Evolutionary conservation across 1,139 yeast genomes (phyloP), one percentile per base, ranked within the genome.

Genomic region (Suhomyces chickasaworum): DNA sequence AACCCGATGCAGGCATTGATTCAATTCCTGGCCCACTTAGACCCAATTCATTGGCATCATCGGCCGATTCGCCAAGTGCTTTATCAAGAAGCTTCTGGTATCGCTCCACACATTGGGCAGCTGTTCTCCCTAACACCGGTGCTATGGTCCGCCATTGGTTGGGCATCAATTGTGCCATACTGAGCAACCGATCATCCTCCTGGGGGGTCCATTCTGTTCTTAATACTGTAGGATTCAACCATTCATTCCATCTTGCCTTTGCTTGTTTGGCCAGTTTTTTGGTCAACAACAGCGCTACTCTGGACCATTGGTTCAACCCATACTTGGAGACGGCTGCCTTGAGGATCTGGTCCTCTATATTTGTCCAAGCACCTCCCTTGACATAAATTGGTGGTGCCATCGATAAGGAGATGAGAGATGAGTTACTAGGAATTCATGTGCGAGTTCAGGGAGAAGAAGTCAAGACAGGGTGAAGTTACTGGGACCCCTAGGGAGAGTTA

Each of bases 61-160:
- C 53, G 2, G 47, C 53, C 3, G 45, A 41, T 9, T 42, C 66
- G 4, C 63, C 64, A 3, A 64, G 63, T 3, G 77, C 80, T 42
- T 78, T 86, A 47, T 84, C 87, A n/a, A 90, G 63, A 25, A 93
- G 71, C 52, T 76, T 77, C 59, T 88, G 95, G 60, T 89, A 93
- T 50, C 98, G 69, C 54, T 90, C 96, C n/a, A 88, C 81, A 66
- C 96, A 89, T 51, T 85, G 89, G 12, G 89, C 83, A 0, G 97
- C 93, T 0, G 98, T 88, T 46, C 97, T 71, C 0, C 93, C 95
- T 64, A 91, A 72, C 9, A 84, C 65, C 5, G 89, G 83, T 1
- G 96, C 87, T 25, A 93, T 87, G 2, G 95, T 84, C 41, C 96
- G 77, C 99, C 99, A 93, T 66, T 91, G 98, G 50, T 91, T 90